Evolutionary conservation across 208 protist species (phyloP).

Genomic region (Kentomonas sorsogonicus): DNA sequence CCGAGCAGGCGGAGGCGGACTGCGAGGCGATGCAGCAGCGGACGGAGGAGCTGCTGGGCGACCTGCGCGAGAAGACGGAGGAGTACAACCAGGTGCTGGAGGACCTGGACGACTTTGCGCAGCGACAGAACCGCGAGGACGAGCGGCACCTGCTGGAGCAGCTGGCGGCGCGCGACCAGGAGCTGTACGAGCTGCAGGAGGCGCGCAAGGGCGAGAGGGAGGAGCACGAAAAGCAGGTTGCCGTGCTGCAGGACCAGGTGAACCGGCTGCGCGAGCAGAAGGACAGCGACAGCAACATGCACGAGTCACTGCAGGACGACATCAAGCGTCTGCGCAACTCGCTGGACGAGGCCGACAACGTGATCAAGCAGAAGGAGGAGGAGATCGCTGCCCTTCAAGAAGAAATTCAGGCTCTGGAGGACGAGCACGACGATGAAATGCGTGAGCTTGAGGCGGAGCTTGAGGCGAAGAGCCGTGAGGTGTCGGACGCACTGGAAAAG

Average conservation of each 20-base stretch:
- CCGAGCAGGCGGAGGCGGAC: conserved; percentile 26
- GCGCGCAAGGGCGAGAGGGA: conserved; percentile 42
- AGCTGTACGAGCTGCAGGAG: conserved; percentile 63
- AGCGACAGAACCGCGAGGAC: conserved; percentile 36
- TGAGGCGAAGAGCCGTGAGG: conserved; percentile 51
- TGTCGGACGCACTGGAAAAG: conserved; percentile 60
- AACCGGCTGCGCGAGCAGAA: conserved; percentile 41
- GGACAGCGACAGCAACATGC: conserved; percentile 24
- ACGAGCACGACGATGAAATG: conserved; percentile 61
- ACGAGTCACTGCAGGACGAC: conserved; percentile 34
- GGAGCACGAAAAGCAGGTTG: conserved; percentile 49
- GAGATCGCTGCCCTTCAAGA: too few relatives aligned
- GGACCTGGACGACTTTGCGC: conserved; percentile 57
- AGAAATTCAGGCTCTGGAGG: too few relatives aligned
- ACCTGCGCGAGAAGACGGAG: conserved; percentile 51
- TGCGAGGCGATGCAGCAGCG: conserved; percentile 33
- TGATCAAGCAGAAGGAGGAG: conserved; percentile 32
- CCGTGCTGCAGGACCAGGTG: conserved; percentile 57
- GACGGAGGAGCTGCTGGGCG: conserved; percentile 41
- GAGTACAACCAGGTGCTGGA: conserved; percentile 59
- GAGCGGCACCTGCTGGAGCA: conserved; percentile 58
- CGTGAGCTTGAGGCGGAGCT: conserved; percentile 44
- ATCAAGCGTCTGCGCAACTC: conserved; percentile 27
- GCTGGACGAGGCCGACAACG: conserved; percentile 31
- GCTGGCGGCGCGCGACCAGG: conserved; percentile 51